Conservation (phyloP, 768 basidiomycete species). For the Boletus tomentosulus region DNA sequence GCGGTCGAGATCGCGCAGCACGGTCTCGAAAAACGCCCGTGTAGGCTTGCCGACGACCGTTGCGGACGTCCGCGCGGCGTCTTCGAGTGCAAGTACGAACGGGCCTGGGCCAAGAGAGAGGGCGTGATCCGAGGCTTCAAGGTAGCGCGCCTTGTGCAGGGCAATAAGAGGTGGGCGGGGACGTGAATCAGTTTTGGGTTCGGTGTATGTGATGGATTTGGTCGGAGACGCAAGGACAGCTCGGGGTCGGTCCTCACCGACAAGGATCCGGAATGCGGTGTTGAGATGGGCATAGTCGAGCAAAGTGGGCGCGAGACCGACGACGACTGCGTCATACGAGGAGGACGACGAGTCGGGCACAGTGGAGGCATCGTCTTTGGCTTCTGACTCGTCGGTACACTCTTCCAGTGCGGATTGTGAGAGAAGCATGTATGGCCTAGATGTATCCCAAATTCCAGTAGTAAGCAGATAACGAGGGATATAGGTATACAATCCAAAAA, state of each 20-base stretch:
- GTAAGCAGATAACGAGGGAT: neutral
- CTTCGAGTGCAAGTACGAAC: slow-evolving; percentile 61
- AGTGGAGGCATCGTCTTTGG: neutral
- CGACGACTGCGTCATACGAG: slow-evolving; percentile 54
- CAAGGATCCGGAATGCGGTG: slow-evolving; percentile 61
- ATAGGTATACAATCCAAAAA: too few relatives aligned
- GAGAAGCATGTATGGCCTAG: slow-evolving; percentile 55
- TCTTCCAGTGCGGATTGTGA: slow-evolving; percentile 47
- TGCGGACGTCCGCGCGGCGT: slow-evolving; percentile 44
- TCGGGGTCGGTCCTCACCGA: slow-evolving; percentile 33
- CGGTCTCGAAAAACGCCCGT: slow-evolving; percentile 53
- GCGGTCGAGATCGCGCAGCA: slow-evolving; percentile 41
- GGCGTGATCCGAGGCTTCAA: slow-evolving; percentile 41
- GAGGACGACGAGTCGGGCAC: neutral
- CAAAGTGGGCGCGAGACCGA: slow-evolving; percentile 52
- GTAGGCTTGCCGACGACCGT: slow-evolving; percentile 64
- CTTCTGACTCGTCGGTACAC: slow-evolving; percentile 21
- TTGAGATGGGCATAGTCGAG: slow-evolving; percentile 57
- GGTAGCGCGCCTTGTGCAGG: slow-evolving; percentile 54
- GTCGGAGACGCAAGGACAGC: slow-evolving; percentile 1
- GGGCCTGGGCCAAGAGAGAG: slow-evolving; percentile 69
- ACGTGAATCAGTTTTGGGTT: neutral
- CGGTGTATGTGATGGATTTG: neutral
- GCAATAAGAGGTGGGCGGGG: slow-evolving; percentile 43
- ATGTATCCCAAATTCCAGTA: too few relatives aligned